Base-by-base conservation (phyloP, 805 yeast species). In the Candida hungchunana region DNA sequence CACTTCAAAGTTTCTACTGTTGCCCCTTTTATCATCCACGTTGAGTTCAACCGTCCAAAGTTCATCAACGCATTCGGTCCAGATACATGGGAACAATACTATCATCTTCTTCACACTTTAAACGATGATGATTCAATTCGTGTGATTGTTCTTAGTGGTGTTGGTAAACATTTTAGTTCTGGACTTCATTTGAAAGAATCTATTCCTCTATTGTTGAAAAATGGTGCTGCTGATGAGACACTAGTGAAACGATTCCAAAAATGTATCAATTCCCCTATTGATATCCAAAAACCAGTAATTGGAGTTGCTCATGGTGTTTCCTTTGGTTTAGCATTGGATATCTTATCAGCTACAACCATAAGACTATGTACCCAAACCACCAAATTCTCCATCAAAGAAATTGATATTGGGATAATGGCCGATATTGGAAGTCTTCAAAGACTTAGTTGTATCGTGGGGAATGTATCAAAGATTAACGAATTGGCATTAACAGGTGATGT, bases 371-470 rank as follows among this genome's bases (percentile, higher is more conserved):
- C 77, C 4, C 59, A 60, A 20, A 81, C 73, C 44, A 69, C 73
- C 11, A 59, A 52, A 26, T 66, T 81, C 44, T 69, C 82, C 27
- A 72, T 84, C 38, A 73, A 81, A 38, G 94, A 83, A 59, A 76
- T 82, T 41, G 74, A 77, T 43, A 66, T 83, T 36, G 93, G 90
- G 3, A 67, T 84, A 53, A 72, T 84, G 25, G 88, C 93, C 2
- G 93, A 84, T 54, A 80, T 83, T 50, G 94, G 94, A 5, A 69
- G 84, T 1, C 63, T 83, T 39, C 89, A 83, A 58, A 66, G 90
- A 51, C 50, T 82, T 39, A 80, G 85, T 5, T 51, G 53, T 14
- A 38, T 78, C 1, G 69, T 71, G 14, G 69, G 69, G 28, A 79
- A 79, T 53, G 59, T 64, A 12, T 77, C 85, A 5, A 66, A 74